Percentiles rank a stretch among this genome's conserved stretches.
These are phyloP conservation scores for Dryas drummondii DNA, from an alignment of 306 rosid species.

Conservation along the genomic window DNA sequence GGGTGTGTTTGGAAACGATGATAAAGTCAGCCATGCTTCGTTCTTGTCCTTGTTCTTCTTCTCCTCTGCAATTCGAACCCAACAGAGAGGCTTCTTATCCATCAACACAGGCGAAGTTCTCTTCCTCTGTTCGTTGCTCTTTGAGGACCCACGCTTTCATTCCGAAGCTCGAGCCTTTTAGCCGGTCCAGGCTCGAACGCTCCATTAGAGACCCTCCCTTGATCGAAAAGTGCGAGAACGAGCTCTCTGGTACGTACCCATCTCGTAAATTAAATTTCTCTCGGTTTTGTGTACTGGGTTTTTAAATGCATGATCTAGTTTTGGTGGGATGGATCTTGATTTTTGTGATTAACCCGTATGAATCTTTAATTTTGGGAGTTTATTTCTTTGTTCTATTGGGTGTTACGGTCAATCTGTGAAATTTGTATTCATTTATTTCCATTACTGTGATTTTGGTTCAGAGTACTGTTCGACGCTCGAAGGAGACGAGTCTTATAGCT, in stretches of 20 bases:
- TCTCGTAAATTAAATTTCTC: not conserved
- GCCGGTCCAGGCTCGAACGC: conserved; percentile 66
- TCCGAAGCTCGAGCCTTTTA: conserved; percentile 88
- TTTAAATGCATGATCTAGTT: not conserved
- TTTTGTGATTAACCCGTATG: not conserved
- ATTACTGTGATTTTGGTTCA: conserved; percentile 10
- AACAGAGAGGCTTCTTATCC: conserved; percentile 20
- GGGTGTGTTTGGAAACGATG: conserved; percentile 25
- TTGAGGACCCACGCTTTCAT: conserved; percentile 54
- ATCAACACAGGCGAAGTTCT: conserved; percentile 18
- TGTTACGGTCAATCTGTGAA: not conserved
- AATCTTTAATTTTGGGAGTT: not conserved
- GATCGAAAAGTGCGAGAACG: conserved; percentile 69
- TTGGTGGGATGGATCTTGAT: too few relatives aligned
- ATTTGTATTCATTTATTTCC: not conserved
- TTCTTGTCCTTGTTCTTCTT: conserved; percentile 30
- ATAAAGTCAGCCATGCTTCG: conserved; percentile 49
- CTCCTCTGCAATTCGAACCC: conserved; percentile 45
- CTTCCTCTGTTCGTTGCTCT: conserved; percentile 42
- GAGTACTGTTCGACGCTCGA: conserved; percentile 84
- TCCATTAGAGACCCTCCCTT: conserved; percentile 63
- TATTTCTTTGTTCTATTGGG: not conserved
- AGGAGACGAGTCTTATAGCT: conserved; percentile 81
- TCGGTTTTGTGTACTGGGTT: not conserved
- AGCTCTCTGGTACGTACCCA: conserved; percentile 49